phyloP scores from a whole-genome alignment of 2,329 filamentous ascomycete species.

The Chaetoscypha palmicola region DNA sequence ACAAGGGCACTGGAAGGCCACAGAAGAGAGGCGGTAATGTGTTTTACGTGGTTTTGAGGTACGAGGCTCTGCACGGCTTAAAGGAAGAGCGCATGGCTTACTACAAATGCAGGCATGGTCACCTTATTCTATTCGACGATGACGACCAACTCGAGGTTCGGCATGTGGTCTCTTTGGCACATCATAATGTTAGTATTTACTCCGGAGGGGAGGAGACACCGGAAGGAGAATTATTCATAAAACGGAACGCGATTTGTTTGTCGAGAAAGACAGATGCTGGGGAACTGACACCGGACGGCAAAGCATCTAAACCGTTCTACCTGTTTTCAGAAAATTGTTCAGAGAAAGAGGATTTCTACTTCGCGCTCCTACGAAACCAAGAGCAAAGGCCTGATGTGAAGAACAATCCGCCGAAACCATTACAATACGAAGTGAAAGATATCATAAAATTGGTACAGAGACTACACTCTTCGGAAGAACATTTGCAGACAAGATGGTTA shows the following conservation, averaged over 20 bases:
- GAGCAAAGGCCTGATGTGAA: slow-evolving; percentile 55
- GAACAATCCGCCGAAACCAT: slow-evolving; percentile 57
- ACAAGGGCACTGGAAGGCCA: slow-evolving; percentile 27
- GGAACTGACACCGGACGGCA: slow-evolving; percentile 48
- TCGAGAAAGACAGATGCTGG: slow-evolving; percentile 53
- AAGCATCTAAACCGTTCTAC: slow-evolving; percentile 74
- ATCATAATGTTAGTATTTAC: slow-evolving; percentile 80
- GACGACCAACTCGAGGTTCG: slow-evolving; percentile 91
- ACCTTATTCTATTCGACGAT: slow-evolving; percentile 96
- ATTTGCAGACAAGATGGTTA: slow-evolving; percentile 84
- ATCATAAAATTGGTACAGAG: slow-evolving; percentile 86
- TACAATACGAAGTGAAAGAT: slow-evolving; percentile 75
- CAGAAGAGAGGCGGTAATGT: slow-evolving; percentile 68
- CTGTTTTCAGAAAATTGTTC: slow-evolving; percentile 93
- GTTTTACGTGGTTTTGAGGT: slow-evolving; percentile 88
- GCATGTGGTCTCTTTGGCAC: slow-evolving; percentile 86
- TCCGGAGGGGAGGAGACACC: slow-evolving; percentile 71
- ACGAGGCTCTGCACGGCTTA: slow-evolving; percentile 22
- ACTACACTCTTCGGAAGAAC: slow-evolving; percentile 85
- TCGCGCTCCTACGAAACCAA: slow-evolving; percentile 80
- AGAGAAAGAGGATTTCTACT: slow-evolving; percentile 98
- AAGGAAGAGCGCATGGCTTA: slow-evolving; percentile 1
- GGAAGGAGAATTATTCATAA: slow-evolving; percentile 93
- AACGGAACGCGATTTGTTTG: slow-evolving; percentile 81
- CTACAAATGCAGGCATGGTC: slow-evolving; percentile 62